Conservation (phyloP, 2,329 filamentous ascomycete genomes). For the Aspergillus candidus region DNA sequence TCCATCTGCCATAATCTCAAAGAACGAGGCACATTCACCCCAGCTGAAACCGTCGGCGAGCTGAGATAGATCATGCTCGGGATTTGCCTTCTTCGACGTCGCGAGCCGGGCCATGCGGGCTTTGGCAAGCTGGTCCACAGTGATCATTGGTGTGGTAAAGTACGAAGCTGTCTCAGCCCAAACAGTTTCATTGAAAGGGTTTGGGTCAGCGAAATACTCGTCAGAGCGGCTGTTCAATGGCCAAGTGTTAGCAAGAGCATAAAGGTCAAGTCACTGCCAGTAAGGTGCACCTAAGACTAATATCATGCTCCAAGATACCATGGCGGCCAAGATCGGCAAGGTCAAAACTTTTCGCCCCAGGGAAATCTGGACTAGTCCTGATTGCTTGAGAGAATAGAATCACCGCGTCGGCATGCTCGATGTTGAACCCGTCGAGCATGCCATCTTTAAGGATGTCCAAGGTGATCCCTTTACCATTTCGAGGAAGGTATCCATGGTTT, state of each 20-base stretch:
- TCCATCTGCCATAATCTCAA: constrained; percentile 11
- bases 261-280: too few species aligned
- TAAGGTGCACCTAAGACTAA: constrained; percentile 5
- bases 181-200: constrained; percentile 12
- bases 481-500: constrained; percentile 13
- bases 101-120: constrained; percentile 9
- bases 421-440: constrained; percentile 10
- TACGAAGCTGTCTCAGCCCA: constrained; percentile 11
- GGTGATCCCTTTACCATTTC: constrained; percentile 1
- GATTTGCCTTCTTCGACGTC: constrained; percentile 9
- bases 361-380: constrained; percentile 5
- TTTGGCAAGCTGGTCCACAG: constrained; percentile 3
- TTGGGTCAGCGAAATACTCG: constrained; percentile 11
- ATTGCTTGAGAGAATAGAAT: constrained; percentile 7
- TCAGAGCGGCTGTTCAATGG: constrained; percentile 6
- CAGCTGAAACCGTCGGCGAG: constrained; percentile 8
- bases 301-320: constrained; percentile 10
- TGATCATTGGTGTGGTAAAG: constrained; percentile 9
- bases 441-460: constrained; percentile 8
- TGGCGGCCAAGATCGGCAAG: constrained; percentile 5
- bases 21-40: constrained; percentile 12
- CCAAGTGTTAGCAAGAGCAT: too few species aligned
- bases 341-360: constrained; percentile 1
- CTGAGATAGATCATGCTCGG: constrained; percentile 1
- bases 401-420: constrained; percentile 5